A percentile compares a stretch with the other conserved stretches of the same genome.
These are phyloP conservation scores for Lonicera japonica DNA, from an alignment of 129 eudicot genomes.

Conservation along the genomic window DNA sequence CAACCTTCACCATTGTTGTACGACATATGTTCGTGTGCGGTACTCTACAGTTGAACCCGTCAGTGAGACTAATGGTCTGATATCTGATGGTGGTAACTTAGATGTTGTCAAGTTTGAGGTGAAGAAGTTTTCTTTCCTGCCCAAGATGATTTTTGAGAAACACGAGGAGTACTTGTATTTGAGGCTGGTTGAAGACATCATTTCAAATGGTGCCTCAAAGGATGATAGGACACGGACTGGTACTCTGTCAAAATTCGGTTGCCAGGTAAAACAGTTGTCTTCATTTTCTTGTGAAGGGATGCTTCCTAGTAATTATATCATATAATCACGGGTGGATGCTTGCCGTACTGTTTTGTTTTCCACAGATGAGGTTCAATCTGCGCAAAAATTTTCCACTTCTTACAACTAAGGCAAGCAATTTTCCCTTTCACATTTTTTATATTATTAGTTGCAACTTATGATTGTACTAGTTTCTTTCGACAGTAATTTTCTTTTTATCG, in stretches of 20 bases:
- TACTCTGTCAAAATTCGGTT: slow-evolving; percentile 83
- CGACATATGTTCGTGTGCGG: slow-evolving; percentile 71
- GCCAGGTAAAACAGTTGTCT: slow-evolving; percentile 53
- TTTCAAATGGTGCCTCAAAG: slow-evolving; percentile 62
- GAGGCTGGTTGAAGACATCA: slow-evolving; percentile 65
- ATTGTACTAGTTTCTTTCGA: background rate
- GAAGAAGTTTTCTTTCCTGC: slow-evolving; percentile 55
- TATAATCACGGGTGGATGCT: slow-evolving; percentile 3
- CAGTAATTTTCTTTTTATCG: background rate
- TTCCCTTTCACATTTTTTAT: background rate
- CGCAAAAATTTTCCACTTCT: slow-evolving; percentile 76
- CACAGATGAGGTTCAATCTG: slow-evolving; percentile 84
- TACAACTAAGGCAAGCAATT: slow-evolving; percentile 69
- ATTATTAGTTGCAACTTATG: background rate
- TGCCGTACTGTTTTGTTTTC: slow-evolving; percentile 1
- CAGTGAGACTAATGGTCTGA: slow-evolving; percentile 17
- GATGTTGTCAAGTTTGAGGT: slow-evolving; percentile 35
- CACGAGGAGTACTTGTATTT: slow-evolving; percentile 81
- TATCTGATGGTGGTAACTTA: slow-evolving; percentile 23
- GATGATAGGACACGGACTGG: slow-evolving; percentile 91
- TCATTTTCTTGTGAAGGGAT: background rate
- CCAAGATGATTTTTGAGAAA: slow-evolving; percentile 67
- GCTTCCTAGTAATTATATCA: background rate
- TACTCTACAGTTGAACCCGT: slow-evolving; percentile 23
- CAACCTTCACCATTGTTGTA: slow-evolving; percentile 41